A percentile compares a stretch with the other conserved stretches of the same genome.
These are phyloP conservation scores for Vitis amurensis DNA, from an alignment of 164 flowering plant species.

Conservation along the genomic window DNA sequence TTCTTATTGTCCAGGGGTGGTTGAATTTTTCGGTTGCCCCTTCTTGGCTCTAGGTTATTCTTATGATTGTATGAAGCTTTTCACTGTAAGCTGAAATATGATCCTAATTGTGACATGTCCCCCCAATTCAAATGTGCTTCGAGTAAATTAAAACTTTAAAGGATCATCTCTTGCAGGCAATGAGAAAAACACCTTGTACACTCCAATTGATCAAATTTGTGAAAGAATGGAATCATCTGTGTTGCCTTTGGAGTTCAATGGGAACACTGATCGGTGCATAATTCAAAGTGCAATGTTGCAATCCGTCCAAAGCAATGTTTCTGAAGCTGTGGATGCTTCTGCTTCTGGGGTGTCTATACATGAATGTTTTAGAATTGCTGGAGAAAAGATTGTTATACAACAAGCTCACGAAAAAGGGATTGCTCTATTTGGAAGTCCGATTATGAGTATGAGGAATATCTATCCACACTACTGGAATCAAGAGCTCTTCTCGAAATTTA, in stretches of 20 bases:
- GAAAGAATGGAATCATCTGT: conserved; percentile 18
- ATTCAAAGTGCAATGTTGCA: conserved; percentile 15
- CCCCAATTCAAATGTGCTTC: no score
- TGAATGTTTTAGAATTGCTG: conserved; percentile 26
- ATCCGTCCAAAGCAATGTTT: conserved; percentile 13
- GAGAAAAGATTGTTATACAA: conserved; percentile 19
- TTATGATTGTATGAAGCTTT: no score
- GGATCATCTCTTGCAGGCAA: no score
- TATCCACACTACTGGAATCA: no score
- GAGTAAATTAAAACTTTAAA: no score
- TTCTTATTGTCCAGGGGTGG: no score
- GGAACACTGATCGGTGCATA: conserved; percentile 2
- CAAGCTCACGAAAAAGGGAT: conserved; percentile 28
- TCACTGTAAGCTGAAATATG: no score
- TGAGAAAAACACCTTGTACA: neutral
- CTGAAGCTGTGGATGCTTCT: conserved; percentile 27
- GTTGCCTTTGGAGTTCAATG: conserved; percentile 23
- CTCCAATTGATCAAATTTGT: conserved; percentile 18
- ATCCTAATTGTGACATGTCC: no score
- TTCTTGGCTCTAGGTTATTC: no score
- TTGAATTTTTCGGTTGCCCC: no score
- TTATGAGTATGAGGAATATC: neutral
- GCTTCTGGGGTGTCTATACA: conserved; percentile 9
- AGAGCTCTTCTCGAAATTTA: no score
- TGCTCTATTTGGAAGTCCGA: conserved; percentile 24